A percentile compares a stretch with the other conserved stretches of the same genome.
These are phyloP conservation scores for Bonia amplexicaulis DNA, from an alignment of 176 grass and related monocot species.

Conservation along the genomic window DNA sequence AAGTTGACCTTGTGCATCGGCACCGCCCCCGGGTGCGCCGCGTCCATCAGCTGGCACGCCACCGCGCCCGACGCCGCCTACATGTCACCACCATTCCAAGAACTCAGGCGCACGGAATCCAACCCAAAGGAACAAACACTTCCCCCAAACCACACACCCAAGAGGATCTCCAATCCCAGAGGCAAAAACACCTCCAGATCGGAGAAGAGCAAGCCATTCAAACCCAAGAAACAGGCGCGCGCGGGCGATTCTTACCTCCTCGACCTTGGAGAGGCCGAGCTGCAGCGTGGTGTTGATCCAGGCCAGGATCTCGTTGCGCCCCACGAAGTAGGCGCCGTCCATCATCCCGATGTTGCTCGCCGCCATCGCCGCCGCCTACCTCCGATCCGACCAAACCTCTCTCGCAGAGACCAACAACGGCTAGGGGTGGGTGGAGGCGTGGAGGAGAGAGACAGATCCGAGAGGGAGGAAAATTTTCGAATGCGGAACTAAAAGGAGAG, in stretches of 20 bases:
- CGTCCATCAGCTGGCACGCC: neutral
- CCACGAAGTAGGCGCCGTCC: constrained; percentile 97
- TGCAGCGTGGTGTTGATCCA: constrained; percentile 98
- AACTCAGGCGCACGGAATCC: neutral
- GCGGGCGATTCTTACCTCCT: constrained; percentile 46
- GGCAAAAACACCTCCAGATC: neutral
- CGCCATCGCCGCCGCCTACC: constrained; percentile 43
- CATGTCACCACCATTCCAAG: too few species aligned
- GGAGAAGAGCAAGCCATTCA: neutral
- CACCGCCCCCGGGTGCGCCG: constrained; percentile 24
- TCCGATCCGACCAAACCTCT: neutral
- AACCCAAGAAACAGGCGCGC: neutral
- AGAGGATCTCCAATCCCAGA: neutral
- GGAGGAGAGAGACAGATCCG: neutral
- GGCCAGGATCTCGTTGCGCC: constrained; percentile 86
- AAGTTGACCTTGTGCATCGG: constrained; percentile 99
- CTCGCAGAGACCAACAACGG: neutral
- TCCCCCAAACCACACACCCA: too few species aligned
- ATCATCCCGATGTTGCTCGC: constrained; percentile 88
- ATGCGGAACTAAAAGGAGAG: constrained; percentile 26
- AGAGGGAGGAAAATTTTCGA: constrained; percentile 10
- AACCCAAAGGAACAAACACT: too few species aligned
- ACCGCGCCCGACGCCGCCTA: neutral
- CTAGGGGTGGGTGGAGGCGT: neutral
- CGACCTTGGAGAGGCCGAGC: constrained; percentile 88